Conservation (phyloP, 2,329 filamentous ascomycete species). For the Phyllosticta citribraziliensis region DNA sequence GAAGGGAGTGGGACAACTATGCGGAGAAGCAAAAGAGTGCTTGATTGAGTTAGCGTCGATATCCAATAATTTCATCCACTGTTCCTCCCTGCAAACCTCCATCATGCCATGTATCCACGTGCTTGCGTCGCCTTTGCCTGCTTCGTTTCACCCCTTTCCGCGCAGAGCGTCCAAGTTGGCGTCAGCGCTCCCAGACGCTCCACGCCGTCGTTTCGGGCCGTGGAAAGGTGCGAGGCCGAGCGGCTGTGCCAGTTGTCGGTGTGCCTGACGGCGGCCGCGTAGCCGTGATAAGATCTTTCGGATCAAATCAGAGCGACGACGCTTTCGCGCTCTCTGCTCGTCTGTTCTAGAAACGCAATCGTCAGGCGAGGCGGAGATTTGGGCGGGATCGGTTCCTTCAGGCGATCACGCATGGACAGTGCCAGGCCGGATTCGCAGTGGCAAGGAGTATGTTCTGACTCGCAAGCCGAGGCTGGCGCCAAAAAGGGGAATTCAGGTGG, state of each 20-base stretch:
- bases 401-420: neutral
- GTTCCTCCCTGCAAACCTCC: neutral
- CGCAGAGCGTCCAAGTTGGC: neutral
- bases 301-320: neutral
- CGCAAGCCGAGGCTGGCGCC: neutral
- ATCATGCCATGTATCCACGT: neutral
- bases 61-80: neutral
- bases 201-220: neutral
- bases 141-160: neutral
- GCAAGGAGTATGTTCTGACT: neutral
- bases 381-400: neutral
- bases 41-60: neutral
- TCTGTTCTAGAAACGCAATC: neutral
- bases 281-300: neutral
- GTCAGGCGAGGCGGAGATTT: neutral
- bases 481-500: neutral
- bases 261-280: neutral
- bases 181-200: neutral
- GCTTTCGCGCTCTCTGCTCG: neutral
- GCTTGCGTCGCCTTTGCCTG: neutral
- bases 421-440: neutral
- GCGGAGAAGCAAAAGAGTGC: constrained; percentile 5
- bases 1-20: constrained; percentile 13
- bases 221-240: neutral
- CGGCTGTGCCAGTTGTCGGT: neutral